Evolutionary conservation across 2,329 filamentous ascomycete species (phyloP), one percentile per base, ranked within the genome.

Genomic region (Ambrosiella cleistominuta): DNA sequence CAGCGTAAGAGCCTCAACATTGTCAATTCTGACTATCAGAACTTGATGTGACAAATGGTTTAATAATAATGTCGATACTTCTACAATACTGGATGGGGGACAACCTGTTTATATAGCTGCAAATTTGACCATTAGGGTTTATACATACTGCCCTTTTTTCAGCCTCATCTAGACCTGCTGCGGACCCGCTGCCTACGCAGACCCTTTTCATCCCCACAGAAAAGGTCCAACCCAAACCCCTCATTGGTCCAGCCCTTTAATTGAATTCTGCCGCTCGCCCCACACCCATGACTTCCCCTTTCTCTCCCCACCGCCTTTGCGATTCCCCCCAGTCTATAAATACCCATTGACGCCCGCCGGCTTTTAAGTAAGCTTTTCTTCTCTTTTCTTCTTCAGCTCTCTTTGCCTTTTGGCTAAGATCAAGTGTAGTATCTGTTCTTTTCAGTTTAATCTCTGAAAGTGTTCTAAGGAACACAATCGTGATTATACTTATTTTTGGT

Each of bases 401-500:
- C 60, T 61, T 61, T 61, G 60, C 60, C 74, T 75, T 77, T 77
- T 81, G 77, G 81, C 81, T 86, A 86, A 88, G 85, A 88, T 88
- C 85, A 88, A 88, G 84, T 88, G 85, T 88, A 88, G 85, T 88
- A 88, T 87, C 85, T 88, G 85, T 90, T 90, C 86, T 90, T 89
- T 86, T 88, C 83, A 90, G 86, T 88, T 90, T 90, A 89, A 89
- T 88, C 83, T 85, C 86, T 90, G 85, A 85, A 87, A 88, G 79
- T 78, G 76, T 75, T 76, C 81, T 79, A 86, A 74, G 77, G 81
- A 76, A 75, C 75, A 75, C 76, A 80, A 79, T 78, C 76, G 75
- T 81, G 83, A 87, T 90, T 90, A 88, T 81, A 81, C 84, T 76
- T 78, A 88, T 91, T 86, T 84, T 61, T 61, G 60, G 50, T 50